Evolutionary conservation across 2,329 filamentous ascomycete species (phyloP), one percentile per base, ranked within the genome.

Genomic region (Davidsoniella eucalypti): DNA sequence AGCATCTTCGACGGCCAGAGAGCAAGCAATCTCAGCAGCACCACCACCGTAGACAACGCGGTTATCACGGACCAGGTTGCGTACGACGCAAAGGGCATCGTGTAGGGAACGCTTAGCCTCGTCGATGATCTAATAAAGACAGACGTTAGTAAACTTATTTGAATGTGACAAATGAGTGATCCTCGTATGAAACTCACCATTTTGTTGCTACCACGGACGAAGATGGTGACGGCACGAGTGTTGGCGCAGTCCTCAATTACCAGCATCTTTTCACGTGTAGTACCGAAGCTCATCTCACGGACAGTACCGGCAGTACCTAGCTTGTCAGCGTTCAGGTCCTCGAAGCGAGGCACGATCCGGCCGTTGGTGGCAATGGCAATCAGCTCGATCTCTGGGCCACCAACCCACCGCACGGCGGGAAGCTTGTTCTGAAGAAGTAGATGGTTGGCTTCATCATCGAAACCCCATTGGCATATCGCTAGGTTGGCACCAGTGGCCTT

Each of bases 211-310:
- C 92, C 92, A 61, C 92, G 77, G 54, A 98, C 85, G 65, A 98
- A 98, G 50, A 94, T 80, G 2, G 92, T 98, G 54, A 98, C 93
- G 42, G 92, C 92, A 60, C 92, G 76, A 52, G 87, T 94, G 71
- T 98, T 98, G 61, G 93, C 92, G 63, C 92, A 98, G 69, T 98
- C 92, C 69, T 98, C 93, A 59, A 98, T 98, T 52, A 98, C 86
- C 59, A 98, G 73, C 92, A 98, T 98, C 78, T 98, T 96, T 69
- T 98, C 92, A 61, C 92, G 78, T 41, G 92, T 98, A 1, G 92
- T 98, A 60, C 92, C 92, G 61, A 98, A 98, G 25, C 79, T 84
- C 83, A 98, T 87, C 67, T 98, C 88, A 56, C 87, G 77, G 53
- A 98, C 92, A 44, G 94, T 68, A 53, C 92, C 92, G 18, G 92